Conservation (phyloP, 2,329 filamentous ascomycete species). For the Daldinia sp. region DNA sequence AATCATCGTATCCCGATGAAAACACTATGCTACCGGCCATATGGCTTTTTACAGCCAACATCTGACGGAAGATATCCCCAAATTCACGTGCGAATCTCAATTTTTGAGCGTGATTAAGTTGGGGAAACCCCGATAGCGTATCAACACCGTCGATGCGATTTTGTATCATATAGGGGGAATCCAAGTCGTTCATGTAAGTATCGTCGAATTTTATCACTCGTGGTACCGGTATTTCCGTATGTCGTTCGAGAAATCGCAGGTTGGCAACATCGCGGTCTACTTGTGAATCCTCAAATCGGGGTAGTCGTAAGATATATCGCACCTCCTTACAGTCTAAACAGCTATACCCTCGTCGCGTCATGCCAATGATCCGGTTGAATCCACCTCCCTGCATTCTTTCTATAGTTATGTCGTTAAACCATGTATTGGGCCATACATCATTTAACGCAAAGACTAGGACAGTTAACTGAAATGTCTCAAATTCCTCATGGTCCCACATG, state of each 20-base stretch:
- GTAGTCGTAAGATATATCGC: constrained; percentile 18
- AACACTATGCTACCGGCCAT: constrained; percentile 1
- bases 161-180: constrained; percentile 14
- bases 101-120: constrained; percentile 1
- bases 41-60: constrained; percentile 12
- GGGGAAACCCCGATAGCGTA: neutral
- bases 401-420: neutral
- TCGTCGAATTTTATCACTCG: constrained; percentile 17
- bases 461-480: neutral
- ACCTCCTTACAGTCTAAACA: neutral
- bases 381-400: constrained; percentile 5
- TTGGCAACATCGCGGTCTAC: constrained; percentile 23
- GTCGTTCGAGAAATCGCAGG: constrained; percentile 17
- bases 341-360: neutral
- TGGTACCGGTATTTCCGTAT: constrained; percentile 26
- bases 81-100: constrained; percentile 15
- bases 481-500: neutral
- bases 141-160: constrained; percentile 4
- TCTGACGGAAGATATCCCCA: constrained; percentile 8
- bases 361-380: constrained; percentile 19
- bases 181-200: neutral
- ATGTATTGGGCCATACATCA: constrained; percentile 10
- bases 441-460: neutral
- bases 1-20: neutral
- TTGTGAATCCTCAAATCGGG: neutral